Conservation (phyloP, 805 yeast species). For the Barnettozyma vustinii region DNA sequence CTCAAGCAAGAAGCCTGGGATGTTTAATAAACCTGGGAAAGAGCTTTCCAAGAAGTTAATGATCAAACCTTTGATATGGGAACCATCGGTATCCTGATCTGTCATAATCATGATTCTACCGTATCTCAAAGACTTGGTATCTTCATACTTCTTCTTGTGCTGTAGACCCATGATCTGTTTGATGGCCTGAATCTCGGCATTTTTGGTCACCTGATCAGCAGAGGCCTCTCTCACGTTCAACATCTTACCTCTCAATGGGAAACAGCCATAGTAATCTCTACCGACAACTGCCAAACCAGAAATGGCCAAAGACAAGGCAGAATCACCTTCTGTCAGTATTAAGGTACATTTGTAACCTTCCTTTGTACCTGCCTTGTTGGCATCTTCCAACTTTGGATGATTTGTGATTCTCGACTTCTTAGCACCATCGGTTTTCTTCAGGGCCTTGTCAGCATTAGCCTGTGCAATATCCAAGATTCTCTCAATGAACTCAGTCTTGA, state of each 20-base stretch:
- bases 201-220: conserved; percentile 89
- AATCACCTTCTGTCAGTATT: conserved; percentile 94
- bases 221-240: conserved; percentile 95
- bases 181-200: conserved; percentile 90
- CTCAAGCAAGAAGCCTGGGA: conserved; percentile 90
- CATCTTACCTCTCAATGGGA: conserved; percentile 92
- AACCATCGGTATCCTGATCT: conserved; percentile 99
- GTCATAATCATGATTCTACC: conserved; percentile 99
- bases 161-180: conserved; percentile 94
- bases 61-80: conserved; percentile 92
- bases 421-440: conserved; percentile 85
- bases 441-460: conserved; percentile 80
- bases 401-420: conserved; percentile 82
- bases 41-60: conserved; percentile 90
- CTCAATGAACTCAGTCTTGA: conserved; percentile 65
- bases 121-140: conserved; percentile 71
- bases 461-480: conserved; percentile 79
- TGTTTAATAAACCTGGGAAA: conserved; percentile 85
- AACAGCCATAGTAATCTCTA: conserved; percentile 90
- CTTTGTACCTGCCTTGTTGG: conserved; percentile 91
- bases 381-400: conserved; percentile 87
- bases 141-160: conserved; percentile 80
- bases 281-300: conserved; percentile 95
- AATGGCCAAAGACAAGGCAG: conserved; percentile 88
- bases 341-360: conserved; percentile 91